Base-by-base conservation (phyloP, 2,329 filamentous ascomycete genomes). In the Arthrobotrys megalospora region DNA sequence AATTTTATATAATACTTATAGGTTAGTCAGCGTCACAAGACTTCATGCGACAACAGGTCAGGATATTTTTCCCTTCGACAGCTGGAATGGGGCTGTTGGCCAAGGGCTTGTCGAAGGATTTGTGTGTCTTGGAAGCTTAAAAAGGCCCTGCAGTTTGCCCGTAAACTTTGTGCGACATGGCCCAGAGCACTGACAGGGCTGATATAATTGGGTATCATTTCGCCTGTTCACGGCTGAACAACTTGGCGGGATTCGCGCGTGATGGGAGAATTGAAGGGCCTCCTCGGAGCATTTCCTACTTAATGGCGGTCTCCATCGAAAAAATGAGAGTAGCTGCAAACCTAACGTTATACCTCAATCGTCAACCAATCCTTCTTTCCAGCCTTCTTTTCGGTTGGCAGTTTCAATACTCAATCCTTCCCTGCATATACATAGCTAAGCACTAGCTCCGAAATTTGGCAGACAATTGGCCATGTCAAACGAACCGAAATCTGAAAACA, bases 151-250 rank as follows among this genome's bases (percentile, higher is more conserved):
- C 24, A 36, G 16, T 58, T 19, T 58, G 28, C n/a, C 12, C 24
- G 14, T 24, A 38, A 58, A 55, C 50, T 55, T 24, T 48, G 45
- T 48, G 45, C 7, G 6, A 48, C 45, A 45, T 7, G 21, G 48
- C 12, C 48, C 11, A 38, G 19, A 60, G 14, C 7, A 1, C 34
- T 38, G 32, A 70, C 24, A 43, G 3, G 52, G 52, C 52, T 58
- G 34, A 58, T 21, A 2, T 48, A 12, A 48, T 24, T 21, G 45
- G 45, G 16, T 11, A 1, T 10, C 2, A 52, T 60, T 45, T 48
- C 52, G 63, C 63, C 52, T 66, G 43, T 47, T 47, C 58, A 16
- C n/a, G 32, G 64, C 48, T 36, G 52, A 69, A 50, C 6, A 28
- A 60, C 24, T 28, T 58, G 50, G 65, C 41, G 41, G 65, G 34